Evolutionary conservation across 306 rosid species (phyloP).

Genomic region (Trifolium pratense): DNA sequence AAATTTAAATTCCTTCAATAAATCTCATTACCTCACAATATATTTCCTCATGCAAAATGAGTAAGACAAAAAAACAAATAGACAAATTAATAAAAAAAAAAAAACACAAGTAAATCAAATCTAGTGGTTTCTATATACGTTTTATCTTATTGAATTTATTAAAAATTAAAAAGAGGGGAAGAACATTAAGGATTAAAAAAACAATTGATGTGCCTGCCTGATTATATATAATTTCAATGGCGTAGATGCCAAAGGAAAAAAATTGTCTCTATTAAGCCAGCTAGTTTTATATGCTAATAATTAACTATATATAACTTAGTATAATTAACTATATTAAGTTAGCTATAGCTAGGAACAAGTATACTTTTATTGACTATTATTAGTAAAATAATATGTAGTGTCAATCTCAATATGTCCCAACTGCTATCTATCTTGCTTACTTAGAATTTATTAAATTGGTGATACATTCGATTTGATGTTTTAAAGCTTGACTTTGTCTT

Average conservation of each 20-base stretch:
- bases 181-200: no score
- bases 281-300: conserved; percentile 18
- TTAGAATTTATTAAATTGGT: conserved; percentile 51
- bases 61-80: no score
- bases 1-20: no score
- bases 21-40: no score
- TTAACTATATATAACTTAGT: background rate
- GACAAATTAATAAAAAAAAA: no score
- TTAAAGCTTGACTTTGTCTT: conserved; percentile 67
- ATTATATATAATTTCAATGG: conserved; percentile 19
- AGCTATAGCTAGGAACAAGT: background rate
- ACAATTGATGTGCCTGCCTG: background rate
- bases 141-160: no score
- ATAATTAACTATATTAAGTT: background rate
- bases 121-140: no score
- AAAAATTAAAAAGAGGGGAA: background rate
- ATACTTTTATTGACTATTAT: background rate
- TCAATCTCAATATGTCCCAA: conserved; percentile 57
- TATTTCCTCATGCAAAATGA: no score
- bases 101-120: no score
- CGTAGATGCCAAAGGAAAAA: conserved; percentile 63
- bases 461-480: conserved; percentile 64
- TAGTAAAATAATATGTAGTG: background rate
- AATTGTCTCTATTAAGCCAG: conserved; percentile 40
- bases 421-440: conserved; percentile 23